Percentiles rank a stretch among this genome's conserved stretches.
phyloP scores from a whole-genome alignment of 176 grass and related monocot species.

The Cenchrus fungigraminus region DNA sequence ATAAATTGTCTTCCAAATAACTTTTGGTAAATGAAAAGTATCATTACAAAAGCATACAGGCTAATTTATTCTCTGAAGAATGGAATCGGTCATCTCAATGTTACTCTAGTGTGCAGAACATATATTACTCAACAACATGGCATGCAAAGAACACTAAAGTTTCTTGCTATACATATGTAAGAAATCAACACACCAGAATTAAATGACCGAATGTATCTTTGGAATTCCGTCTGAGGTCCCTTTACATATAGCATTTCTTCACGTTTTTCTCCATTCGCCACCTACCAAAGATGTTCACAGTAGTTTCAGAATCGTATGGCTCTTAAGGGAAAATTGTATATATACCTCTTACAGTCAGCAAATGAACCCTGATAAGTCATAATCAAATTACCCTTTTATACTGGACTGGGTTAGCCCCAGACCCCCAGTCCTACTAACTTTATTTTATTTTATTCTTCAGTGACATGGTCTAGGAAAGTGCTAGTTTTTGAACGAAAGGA shows the following conservation, averaged over 20 bases:
- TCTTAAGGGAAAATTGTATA: not conserved
- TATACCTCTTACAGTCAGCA: not conserved
- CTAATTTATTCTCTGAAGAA: not conserved
- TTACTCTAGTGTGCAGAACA: not conserved
- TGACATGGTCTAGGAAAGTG: not conserved
- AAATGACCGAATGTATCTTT: slow-evolving; percentile 83
- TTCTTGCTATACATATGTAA: slow-evolving; percentile 16
- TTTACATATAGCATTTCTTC: slow-evolving; percentile 85
- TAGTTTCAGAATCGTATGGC: slow-evolving; percentile 26
- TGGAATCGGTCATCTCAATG: not conserved
- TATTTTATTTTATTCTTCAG: not conserved
- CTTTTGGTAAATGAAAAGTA: not conserved
- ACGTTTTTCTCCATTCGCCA: slow-evolving; percentile 63
- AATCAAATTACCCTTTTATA: not conserved
- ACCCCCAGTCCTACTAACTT: not conserved
- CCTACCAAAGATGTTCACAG: slow-evolving; percentile 51
- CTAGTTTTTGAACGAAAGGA: not conserved
- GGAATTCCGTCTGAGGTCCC: slow-evolving; percentile 81
- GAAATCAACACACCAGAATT: slow-evolving; percentile 53
- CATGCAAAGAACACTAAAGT: slow-evolving; percentile 15
- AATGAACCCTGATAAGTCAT: not conserved
- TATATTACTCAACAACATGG: not conserved
- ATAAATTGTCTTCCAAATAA: not conserved
- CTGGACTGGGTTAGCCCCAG: not conserved
- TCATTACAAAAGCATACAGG: not conserved